Evolutionary conservation across 148 eudicot genomes (phyloP), one percentile per base, ranked within the genome.

Genomic region (Rhododendron williamsianum): DNA sequence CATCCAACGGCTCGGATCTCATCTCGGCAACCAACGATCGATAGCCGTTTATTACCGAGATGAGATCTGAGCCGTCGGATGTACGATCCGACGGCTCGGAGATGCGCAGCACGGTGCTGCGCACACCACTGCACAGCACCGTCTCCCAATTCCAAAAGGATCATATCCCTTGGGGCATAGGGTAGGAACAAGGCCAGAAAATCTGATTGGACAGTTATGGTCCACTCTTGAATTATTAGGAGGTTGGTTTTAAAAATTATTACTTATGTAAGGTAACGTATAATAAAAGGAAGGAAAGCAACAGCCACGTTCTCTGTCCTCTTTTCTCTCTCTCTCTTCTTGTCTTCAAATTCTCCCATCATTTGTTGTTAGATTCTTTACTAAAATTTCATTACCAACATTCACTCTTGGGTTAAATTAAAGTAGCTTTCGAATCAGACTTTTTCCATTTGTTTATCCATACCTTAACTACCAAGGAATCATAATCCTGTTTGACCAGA

Each of bases 21-120:
- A 41, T 41, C 45, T 41, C 45, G 1, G 45, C 45, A 41, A 41
- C 6, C 6, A 41, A 41, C 1, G 7, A 41, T 41, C 8, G 0
- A 41, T 1, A 41, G 6, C 6, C 45, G 7, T 41, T 6, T 0
- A 41, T 41, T 41, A 6, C 6, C 45, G 45, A 41, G 7, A 41
- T 41, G 6, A 41, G 8, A 41, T 41, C 45, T 0, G 8, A 41
- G 1, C 6, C 1, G 6, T 41, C 7, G 45, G 0, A 41, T 41
- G 0, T 0, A 41, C 0, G 43, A 41, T 41, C 43, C 6, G 0
- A 41, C 6, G 0, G 43, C 6, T 41, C 45, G 0, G 0, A 41
- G 0, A 0, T 41, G 1, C 0, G 6, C 45, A 41, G 6, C 6
- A 38, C 43, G 0, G 0, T 5, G 3, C 0, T 5, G 6, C 43